These are phyloP conservation scores for Ustilago cynodontis DNA, from an alignment of 1,284 basidiomycete species.

Conservation along the genomic window DNA sequence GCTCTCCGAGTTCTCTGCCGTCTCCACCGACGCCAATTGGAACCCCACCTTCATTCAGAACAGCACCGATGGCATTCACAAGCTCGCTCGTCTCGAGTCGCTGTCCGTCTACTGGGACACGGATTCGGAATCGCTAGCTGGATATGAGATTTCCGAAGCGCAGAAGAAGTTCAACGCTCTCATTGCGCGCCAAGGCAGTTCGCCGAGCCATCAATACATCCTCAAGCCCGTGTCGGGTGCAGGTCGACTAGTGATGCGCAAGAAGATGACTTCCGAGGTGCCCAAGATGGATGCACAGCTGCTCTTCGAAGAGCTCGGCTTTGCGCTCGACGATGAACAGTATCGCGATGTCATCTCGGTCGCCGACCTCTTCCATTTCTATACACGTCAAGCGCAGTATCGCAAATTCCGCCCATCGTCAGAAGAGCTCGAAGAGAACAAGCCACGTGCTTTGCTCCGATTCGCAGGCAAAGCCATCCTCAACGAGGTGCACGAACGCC, in stretches of 20 bases:
- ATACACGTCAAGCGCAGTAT: constrained; percentile 84
- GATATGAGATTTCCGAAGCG: constrained; percentile 76
- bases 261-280: constrained; percentile 77
- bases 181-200: constrained; percentile 68
- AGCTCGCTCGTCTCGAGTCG: constrained; percentile 88
- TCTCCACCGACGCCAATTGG: constrained; percentile 94
- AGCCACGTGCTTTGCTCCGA: constrained; percentile 79
- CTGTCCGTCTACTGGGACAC: constrained; percentile 97
- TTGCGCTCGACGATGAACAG: constrained; percentile 92
- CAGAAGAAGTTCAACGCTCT: constrained; percentile 83
- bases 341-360: constrained; percentile 94
- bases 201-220: constrained; percentile 84
- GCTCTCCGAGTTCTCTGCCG: constrained; percentile 89
- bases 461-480: constrained; percentile 88
- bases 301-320: constrained; percentile 92
- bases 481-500: constrained; percentile 86
- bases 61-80: constrained; percentile 88
- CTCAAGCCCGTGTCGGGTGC: constrained; percentile 96
- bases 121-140: constrained; percentile 84
- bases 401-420: constrained; percentile 77
- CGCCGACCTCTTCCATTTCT: constrained; percentile 97
- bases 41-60: constrained; percentile 94
- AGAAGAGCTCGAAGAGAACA: constrained; percentile 77
- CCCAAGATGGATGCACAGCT: constrained; percentile 88
- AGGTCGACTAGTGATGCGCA: constrained; percentile 86